These are phyloP conservation scores for Lagenidium giganteum DNA, from an alignment of 352 stramenopile genomes.

Conservation along the genomic window DNA sequence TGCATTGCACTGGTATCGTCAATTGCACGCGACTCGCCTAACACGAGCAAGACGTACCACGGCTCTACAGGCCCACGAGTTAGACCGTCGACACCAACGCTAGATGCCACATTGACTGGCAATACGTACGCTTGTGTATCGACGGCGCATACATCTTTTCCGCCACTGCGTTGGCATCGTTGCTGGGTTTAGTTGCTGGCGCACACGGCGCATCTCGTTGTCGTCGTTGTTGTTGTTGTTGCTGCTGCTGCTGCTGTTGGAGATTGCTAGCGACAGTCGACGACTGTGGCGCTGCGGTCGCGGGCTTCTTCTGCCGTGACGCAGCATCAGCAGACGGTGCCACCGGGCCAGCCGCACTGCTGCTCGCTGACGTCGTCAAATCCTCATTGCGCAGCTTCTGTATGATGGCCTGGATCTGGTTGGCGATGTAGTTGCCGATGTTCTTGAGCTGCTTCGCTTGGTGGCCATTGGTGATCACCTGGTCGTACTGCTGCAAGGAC, in stretches of 20 bases:
- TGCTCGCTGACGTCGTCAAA: background rate
- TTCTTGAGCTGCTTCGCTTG: conserved; percentile 67
- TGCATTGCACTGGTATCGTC: conserved; percentile 29
- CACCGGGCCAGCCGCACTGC: background rate
- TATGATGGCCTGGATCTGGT: conserved; percentile 78
- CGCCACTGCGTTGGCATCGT: conserved; percentile 2
- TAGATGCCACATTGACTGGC: background rate
- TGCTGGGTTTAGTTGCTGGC: no score
- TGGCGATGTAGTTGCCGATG: conserved; percentile 84
- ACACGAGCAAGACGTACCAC: conserved; percentile 64
- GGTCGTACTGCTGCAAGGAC: conserved; percentile 50
- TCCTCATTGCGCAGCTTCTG: conserved; percentile 24
- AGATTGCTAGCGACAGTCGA: background rate
- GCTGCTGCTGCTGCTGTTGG: background rate
- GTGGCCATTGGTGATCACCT: conserved; percentile 32
- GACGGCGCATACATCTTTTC: conserved; percentile 39
- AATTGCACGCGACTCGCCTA: conserved; percentile 34
- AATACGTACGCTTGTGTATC: conserved; percentile 52
- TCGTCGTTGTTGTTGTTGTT: background rate
- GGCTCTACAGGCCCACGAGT: conserved; percentile 36
- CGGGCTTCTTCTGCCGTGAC: background rate
- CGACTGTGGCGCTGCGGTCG: background rate
- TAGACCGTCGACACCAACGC: no score
- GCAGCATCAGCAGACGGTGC: background rate
- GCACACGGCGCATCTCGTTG: no score